Evolutionary conservation across 345 rosid species (phyloP).

Genomic region (Psidium friedrichsthalianum): DNA sequence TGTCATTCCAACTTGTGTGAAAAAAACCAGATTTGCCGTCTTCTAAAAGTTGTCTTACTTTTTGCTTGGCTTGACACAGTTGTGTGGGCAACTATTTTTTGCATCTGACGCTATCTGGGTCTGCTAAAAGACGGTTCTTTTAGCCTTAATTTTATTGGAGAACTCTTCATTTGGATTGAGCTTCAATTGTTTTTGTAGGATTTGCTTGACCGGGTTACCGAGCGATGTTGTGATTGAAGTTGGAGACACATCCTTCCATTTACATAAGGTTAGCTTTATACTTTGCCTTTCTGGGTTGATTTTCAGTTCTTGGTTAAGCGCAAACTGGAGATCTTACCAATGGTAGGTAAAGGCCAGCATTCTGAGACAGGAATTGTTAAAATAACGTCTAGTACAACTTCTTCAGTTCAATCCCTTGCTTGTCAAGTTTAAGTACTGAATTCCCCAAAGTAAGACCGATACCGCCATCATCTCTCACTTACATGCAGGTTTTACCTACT

Average conservation of each 20-base stretch:
- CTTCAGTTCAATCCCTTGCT: not conserved
- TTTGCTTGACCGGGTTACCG: constrained; percentile 65
- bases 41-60: not conserved
- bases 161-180: not conserved
- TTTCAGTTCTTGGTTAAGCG: not conserved
- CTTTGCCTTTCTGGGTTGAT: not conserved
- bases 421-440: not conserved
- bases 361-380: not conserved
- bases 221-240: constrained; percentile 71
- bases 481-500: not conserved
- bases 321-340: not conserved
- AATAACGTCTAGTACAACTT: not conserved
- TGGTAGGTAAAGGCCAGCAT: not conserved
- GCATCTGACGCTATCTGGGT: not conserved
- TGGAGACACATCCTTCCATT: constrained; percentile 59
- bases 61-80: not conserved
- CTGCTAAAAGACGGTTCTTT: not conserved
- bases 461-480: not conserved
- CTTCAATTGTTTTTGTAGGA: constrained; percentile 28
- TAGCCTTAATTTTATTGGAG: not conserved
- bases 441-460: not conserved
- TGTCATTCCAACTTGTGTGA: not conserved
- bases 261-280: constrained; percentile 52
- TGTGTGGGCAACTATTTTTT: not conserved
- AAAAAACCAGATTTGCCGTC: not conserved